Evolutionary conservation across 2,329 filamentous ascomycete species (phyloP).

Genomic region (Zymoseptoria tritici): DNA sequence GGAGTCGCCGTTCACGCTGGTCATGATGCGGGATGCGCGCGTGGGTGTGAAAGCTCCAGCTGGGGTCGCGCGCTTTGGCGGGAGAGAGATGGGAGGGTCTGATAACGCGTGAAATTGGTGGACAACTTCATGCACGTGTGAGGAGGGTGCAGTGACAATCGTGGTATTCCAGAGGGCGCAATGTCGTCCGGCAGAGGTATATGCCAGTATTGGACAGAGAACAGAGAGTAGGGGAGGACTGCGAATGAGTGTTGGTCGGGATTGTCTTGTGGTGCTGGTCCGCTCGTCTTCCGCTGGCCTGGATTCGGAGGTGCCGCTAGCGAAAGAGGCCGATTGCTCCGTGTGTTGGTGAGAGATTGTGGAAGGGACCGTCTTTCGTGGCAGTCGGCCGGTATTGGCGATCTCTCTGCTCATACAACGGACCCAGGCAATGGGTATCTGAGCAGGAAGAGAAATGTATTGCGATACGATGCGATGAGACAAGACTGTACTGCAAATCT

Average conservation of each 20-base stretch:
- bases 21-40: conserved; percentile 14
- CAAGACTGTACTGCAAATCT: background rate
- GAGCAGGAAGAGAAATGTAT: background rate
- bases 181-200: background rate
- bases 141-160: background rate
- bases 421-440: background rate
- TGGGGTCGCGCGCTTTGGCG: conserved; percentile 5
- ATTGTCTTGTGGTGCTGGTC: background rate
- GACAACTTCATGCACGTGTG: background rate
- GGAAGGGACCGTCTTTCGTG: too few relatives aligned
- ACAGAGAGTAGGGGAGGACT: background rate
- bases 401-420: background rate
- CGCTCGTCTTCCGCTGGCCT: background rate
- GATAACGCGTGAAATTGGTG: background rate
- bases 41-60: conserved; percentile 4
- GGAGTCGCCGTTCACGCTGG: conserved; percentile 10
- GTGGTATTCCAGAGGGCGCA: background rate
- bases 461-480: background rate
- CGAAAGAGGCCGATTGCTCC: background rate
- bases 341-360: background rate
- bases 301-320: background rate
- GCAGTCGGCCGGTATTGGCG: too few relatives aligned
- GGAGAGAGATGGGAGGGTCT: background rate
- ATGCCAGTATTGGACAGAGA: background rate
- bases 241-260: background rate